A percentile compares a stretch with the other conserved stretches of the same genome.
phyloP scores from a whole-genome alignment of 2,329 filamentous ascomycete genomes.

The Bipolaris victoriae region DNA sequence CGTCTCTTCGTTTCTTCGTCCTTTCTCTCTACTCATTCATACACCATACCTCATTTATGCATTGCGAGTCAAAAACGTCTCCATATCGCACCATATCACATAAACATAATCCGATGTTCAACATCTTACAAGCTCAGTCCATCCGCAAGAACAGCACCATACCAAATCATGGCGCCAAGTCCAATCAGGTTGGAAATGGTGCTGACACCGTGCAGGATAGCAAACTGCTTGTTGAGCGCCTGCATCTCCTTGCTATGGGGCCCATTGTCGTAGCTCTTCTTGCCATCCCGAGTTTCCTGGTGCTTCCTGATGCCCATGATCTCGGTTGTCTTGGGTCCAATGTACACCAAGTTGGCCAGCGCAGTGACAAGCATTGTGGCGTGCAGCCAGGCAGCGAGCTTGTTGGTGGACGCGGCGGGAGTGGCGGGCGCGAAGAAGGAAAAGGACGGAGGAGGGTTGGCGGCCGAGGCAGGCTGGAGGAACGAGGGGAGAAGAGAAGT shows the following conservation, averaged over 20 bases:
- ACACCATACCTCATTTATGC: background rate
- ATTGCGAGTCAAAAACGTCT: background rate
- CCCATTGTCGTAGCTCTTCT: slow-evolving; percentile 78
- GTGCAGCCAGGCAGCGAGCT: slow-evolving; percentile 61
- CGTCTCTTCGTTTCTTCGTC: background rate
- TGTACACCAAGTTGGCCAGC: slow-evolving; percentile 69
- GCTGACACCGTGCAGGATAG: slow-evolving; percentile 79
- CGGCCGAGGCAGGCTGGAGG: background rate
- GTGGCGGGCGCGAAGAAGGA: slow-evolving; percentile 3
- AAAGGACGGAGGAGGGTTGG: background rate
- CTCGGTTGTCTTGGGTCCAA: slow-evolving; percentile 77
- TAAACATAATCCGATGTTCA: background rate
- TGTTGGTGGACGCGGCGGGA: slow-evolving; percentile 20
- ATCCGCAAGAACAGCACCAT: slow-evolving; percentile 74
- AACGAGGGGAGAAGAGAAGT: slow-evolving; percentile 11
- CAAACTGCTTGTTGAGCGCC: slow-evolving; percentile 62
- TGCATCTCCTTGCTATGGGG: slow-evolving; percentile 87
- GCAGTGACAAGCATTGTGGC: slow-evolving; percentile 73
- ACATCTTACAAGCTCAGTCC: slow-evolving; percentile 13
- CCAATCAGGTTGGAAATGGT: slow-evolving; percentile 78
- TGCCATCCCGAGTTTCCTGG: slow-evolving; percentile 89
- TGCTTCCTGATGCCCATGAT: slow-evolving; percentile 77
- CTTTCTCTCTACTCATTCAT: background rate
- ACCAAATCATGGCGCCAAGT: slow-evolving; percentile 72
- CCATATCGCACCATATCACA: background rate